phyloP scores from a whole-genome alignment of 1,284 basidiomycete genomes.

The Ustilago curta region DNA sequence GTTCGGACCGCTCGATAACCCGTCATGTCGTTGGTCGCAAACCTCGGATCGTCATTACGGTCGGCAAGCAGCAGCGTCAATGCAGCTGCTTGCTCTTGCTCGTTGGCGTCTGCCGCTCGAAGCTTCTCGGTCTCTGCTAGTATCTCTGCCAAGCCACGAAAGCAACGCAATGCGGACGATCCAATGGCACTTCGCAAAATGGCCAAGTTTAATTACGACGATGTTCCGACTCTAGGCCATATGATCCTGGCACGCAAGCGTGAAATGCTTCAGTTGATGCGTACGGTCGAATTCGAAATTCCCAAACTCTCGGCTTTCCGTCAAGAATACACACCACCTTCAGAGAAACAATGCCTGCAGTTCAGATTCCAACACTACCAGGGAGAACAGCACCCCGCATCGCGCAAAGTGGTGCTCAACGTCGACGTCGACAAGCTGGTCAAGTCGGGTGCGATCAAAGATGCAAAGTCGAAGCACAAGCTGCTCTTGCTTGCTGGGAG shows the following conservation, averaged over 20 bases:
- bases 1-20: not conserved
- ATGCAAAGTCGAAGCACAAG: slow-evolving; percentile 66
- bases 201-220: slow-evolving; percentile 64
- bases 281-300: slow-evolving; percentile 62
- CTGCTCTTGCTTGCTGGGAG: slow-evolving; percentile 70
- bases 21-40: slow-evolving; percentile 27
- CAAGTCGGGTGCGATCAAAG: slow-evolving; percentile 39
- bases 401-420: slow-evolving; percentile 68
- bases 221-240: slow-evolving; percentile 66
- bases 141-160: slow-evolving; percentile 52
- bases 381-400: slow-evolving; percentile 69
- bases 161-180: slow-evolving; percentile 44
- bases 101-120: slow-evolving; percentile 23
- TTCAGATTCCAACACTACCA: slow-evolving; percentile 69
- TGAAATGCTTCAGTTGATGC: slow-evolving; percentile 58
- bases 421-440: slow-evolving; percentile 61
- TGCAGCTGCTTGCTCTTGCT: slow-evolving; percentile 21
- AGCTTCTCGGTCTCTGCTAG: slow-evolving; percentile 43
- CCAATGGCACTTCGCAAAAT: slow-evolving; percentile 57
- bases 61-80: slow-evolving; percentile 17
- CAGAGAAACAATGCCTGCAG: slow-evolving; percentile 40
- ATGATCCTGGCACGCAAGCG: slow-evolving; percentile 55
- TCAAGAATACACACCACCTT: slow-evolving; percentile 63
- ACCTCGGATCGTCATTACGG: slow-evolving; percentile 28
- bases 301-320: slow-evolving; percentile 67